A percentile compares a stretch with the other conserved stretches of the same genome.
Evolutionary conservation across 2,329 filamentous ascomycete species (phyloP).

Genomic region (Pseudogymnoascus pannorum): DNA sequence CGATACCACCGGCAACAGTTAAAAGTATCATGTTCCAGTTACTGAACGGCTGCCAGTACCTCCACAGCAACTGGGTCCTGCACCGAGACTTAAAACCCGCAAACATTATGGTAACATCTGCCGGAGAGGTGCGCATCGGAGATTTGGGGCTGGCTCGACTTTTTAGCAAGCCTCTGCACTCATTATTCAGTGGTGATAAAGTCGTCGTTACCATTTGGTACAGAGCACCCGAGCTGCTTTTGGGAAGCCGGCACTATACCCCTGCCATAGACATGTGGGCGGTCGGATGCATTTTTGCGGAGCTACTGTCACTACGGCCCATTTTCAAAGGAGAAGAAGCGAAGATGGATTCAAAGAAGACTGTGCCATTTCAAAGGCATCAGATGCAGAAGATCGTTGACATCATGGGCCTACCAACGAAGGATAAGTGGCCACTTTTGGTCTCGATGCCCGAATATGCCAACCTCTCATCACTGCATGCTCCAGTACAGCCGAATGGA

Average conservation of each 20-base stretch:
- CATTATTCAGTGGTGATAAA: conserved; percentile 89
- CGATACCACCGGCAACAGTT: conserved; percentile 81
- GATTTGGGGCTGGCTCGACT: conserved; percentile 86
- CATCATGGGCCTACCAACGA: conserved; percentile 83
- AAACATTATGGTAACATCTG: conserved; percentile 96
- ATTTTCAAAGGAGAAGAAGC: conserved; percentile 99
- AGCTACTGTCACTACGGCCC: conserved; percentile 78
- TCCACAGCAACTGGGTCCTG: conserved; percentile 94
- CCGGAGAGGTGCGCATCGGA: conserved; percentile 86
- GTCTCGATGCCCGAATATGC: conserved; percentile 79
- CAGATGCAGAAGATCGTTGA: conserved; percentile 99
- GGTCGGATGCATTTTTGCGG: conserved; percentile 94
- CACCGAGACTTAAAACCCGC: conserved; percentile 96
- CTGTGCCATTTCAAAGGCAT: conserved; percentile 91
- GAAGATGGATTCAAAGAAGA: conserved; percentile 98
- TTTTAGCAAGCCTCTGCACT: conserved; percentile 89
- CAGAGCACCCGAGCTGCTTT: conserved; percentile 83
- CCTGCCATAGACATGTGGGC: conserved; percentile 97
- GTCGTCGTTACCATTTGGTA: conserved; percentile 99
- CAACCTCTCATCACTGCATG: conserved; percentile 55
- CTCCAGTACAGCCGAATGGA: conserved; percentile 35
- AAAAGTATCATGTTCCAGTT: conserved; percentile 95
- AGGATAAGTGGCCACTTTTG: conserved; percentile 81
- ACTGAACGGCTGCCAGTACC: conserved; percentile 86
- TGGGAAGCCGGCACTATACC: conserved; percentile 93